A percentile compares a stretch with the other conserved stretches of the same genome.
Conservation (phyloP, 345 rosid species). For the Hibiscus trionum region DNA sequence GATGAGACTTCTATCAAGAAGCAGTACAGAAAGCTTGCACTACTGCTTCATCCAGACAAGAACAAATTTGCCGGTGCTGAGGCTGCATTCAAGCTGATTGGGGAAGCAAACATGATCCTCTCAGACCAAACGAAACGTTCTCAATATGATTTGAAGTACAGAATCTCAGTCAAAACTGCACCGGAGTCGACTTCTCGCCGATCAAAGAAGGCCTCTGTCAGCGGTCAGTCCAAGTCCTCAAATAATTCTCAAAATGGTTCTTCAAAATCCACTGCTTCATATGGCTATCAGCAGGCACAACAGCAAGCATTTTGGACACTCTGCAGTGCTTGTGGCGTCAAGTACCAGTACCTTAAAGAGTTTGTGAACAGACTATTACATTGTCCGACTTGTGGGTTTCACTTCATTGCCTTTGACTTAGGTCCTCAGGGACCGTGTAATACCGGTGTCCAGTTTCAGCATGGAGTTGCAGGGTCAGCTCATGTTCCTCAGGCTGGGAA, state of each 20-base stretch:
- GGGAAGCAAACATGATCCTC: conserved; percentile 63
- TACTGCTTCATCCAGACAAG: conserved; percentile 88
- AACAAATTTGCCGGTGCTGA: conserved; percentile 81
- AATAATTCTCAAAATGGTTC: conserved; percentile 14
- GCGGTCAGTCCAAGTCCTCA: conserved; percentile 19
- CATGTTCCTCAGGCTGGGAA: conserved; percentile 12
- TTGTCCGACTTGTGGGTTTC: conserved; percentile 46
- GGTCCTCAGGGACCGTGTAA: conserved; percentile 21
- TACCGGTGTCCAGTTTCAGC: background rate
- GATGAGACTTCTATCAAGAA: conserved; percentile 60
- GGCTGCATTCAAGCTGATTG: conserved; percentile 82
- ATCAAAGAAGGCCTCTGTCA: conserved; percentile 6
- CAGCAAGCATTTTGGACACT: conserved; percentile 50
- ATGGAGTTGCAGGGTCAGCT: conserved; percentile 12
- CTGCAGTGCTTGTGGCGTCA: conserved; percentile 48
- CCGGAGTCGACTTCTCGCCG: background rate
- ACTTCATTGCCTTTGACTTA: conserved; percentile 44
- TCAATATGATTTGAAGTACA: conserved; percentile 44
- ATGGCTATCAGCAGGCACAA: conserved; percentile 21
- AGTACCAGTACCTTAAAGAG: conserved; percentile 31
- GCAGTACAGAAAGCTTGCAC: conserved; percentile 74
- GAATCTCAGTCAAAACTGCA: conserved; percentile 16
- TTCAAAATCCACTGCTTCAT: conserved; percentile 16
- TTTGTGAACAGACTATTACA: conserved; percentile 29
- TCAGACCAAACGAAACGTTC: conserved; percentile 46